phyloP scores from a whole-genome alignment of 768 basidiomycete genomes.

The Candolleomyces eurysporus region DNA sequence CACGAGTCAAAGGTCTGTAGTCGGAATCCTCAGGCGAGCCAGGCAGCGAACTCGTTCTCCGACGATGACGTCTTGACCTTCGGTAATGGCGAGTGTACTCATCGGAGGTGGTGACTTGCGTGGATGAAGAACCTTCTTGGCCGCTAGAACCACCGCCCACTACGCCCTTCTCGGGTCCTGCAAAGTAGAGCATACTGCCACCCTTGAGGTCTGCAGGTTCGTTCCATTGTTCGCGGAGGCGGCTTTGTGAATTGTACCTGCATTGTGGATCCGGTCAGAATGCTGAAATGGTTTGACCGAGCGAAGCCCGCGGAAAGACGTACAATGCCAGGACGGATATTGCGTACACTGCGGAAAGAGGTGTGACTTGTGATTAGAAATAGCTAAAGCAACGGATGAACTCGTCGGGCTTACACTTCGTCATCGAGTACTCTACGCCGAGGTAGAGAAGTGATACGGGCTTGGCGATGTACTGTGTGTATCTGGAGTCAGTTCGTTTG shows the following conservation, averaged over 20 bases:
- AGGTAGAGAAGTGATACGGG: constrained; percentile 29
- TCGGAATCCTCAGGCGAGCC: too few species aligned
- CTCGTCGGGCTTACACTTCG: constrained; percentile 22
- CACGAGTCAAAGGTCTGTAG: too few species aligned
- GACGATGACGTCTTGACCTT: too few species aligned
- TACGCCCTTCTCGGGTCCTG: constrained; percentile 2
- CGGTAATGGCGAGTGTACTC: too few species aligned
- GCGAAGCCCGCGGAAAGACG: not conserved
- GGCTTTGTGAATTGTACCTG: constrained; percentile 11
- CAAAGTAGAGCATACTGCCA: constrained; percentile 6
- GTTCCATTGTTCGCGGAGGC: constrained; percentile 7
- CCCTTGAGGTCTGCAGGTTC: constrained; percentile 6
- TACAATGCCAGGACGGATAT: constrained; percentile 20
- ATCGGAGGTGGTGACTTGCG: too few species aligned
- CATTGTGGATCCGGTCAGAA: not conserved
- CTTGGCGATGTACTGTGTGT: constrained; percentile 25
- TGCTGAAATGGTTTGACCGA: not conserved
- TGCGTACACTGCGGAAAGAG: constrained; percentile 13
- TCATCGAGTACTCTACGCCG: constrained; percentile 28
- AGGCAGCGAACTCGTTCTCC: too few species aligned
- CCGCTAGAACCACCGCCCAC: not conserved
- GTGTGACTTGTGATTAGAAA: not conserved
- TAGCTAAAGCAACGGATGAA: not conserved
- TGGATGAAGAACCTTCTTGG: too few species aligned
- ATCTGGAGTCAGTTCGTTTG: too few species aligned